Evolutionary conservation across 2,329 filamentous ascomycete species (phyloP).

Genomic region (Didymella segeticola): DNA sequence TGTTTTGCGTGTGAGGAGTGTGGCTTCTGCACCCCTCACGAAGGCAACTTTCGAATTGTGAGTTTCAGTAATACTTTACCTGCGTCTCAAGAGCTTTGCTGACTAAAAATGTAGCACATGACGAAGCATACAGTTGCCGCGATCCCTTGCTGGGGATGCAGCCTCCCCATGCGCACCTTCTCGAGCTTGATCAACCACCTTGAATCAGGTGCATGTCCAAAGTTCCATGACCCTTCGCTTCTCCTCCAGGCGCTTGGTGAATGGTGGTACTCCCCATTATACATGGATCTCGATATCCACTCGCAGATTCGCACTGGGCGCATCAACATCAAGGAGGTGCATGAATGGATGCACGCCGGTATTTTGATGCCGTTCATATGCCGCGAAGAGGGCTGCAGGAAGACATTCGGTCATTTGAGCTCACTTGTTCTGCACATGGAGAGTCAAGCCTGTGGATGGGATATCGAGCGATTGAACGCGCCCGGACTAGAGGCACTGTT

Average conservation of each 20-base stretch:
- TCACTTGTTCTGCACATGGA: conserved; percentile 39
- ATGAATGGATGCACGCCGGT: conserved; percentile 32
- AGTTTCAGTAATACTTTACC: not conserved
- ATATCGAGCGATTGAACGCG: conserved; percentile 32
- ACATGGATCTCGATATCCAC: conserved; percentile 46
- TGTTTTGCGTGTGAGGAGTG: conserved; percentile 37
- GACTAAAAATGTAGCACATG: conserved; percentile 33
- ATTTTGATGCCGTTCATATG: conserved; percentile 41
- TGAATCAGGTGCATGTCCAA: conserved; percentile 70
- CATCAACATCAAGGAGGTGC: conserved; percentile 29
- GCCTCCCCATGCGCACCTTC: conserved; percentile 29
- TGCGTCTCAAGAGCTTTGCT: not conserved
- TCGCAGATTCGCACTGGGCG: conserved; percentile 37
- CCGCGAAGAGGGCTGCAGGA: conserved; percentile 32
- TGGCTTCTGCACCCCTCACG: conserved; percentile 26
- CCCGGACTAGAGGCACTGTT: conserved; percentile 33
- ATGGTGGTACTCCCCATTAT: conserved; percentile 45
- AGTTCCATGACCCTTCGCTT: conserved; percentile 64
- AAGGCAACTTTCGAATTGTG: conserved; percentile 34
- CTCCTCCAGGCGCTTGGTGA: conserved; percentile 35
- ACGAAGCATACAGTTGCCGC: conserved; percentile 30
- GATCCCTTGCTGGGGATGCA: conserved; percentile 38
- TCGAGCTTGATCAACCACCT: conserved; percentile 42
- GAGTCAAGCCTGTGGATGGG: conserved; percentile 37
- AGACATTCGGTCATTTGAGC: conserved; percentile 36